Conservation (phyloP, 2,329 filamentous ascomycete genomes). For the Amesomyces nigricolor region DNA sequence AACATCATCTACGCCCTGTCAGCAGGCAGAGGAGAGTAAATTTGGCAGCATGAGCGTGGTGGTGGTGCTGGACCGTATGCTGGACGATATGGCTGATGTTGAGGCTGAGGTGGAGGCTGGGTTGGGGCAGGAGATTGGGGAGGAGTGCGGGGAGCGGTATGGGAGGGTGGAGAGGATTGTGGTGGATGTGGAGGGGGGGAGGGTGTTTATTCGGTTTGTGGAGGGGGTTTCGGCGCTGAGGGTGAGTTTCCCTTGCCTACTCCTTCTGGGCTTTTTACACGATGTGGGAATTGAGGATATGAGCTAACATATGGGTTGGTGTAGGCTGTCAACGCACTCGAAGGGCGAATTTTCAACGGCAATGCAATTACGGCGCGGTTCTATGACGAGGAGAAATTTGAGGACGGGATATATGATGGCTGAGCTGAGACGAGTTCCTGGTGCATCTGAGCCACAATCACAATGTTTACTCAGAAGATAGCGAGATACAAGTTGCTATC, state of each 20-base stretch:
- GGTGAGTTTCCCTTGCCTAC: slow-evolving; percentile 45
- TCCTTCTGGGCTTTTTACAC: neutral
- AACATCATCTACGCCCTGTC: neutral
- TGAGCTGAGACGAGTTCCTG: slow-evolving; percentile 8
- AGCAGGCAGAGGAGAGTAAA: slow-evolving; percentile 22
- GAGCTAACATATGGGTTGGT: neutral
- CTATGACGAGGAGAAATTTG: slow-evolving; percentile 78
- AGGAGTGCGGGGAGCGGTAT: slow-evolving; percentile 87
- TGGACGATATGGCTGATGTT: slow-evolving; percentile 73
- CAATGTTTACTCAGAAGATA: too few relatives aligned
- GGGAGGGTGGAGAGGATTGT: slow-evolving; percentile 75
- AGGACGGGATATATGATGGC: slow-evolving; percentile 51
- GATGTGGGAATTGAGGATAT: neutral
- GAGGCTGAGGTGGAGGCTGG: slow-evolving; percentile 68
- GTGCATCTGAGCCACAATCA: neutral
- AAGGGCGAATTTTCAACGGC: slow-evolving; percentile 82
- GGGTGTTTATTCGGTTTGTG: slow-evolving; percentile 92
- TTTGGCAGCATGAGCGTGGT: slow-evolving; percentile 76
- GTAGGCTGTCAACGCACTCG: slow-evolving; percentile 84
- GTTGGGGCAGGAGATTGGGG: slow-evolving; percentile 89
- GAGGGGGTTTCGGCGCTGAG: slow-evolving; percentile 76
- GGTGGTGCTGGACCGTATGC: slow-evolving; percentile 76
- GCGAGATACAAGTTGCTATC: too few relatives aligned
- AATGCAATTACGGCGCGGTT: slow-evolving; percentile 78
- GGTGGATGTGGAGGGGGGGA: slow-evolving; percentile 58